These are phyloP conservation scores for Lagenidium sp. DNA, from an alignment of 352 stramenopile species.

Conservation along the genomic window DNA sequence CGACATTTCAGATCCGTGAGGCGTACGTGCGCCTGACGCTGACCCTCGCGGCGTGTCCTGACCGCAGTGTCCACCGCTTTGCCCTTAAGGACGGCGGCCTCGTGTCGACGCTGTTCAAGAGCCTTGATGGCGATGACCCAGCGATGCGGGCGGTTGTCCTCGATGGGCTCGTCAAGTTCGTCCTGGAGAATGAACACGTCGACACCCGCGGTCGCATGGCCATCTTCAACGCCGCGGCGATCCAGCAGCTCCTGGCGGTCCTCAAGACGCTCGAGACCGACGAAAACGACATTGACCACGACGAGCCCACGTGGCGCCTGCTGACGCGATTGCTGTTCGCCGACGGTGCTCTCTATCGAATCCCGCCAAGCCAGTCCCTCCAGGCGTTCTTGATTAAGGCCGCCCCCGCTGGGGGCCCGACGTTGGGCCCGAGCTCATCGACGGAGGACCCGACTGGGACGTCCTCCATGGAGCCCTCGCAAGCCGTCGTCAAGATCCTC, in stretches of 20 bases:
- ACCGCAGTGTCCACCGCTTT: constrained; percentile 77
- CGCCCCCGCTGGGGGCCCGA: no score
- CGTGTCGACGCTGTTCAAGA: constrained; percentile 61
- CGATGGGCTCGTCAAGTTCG: constrained; percentile 23
- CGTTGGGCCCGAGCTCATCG: background rate
- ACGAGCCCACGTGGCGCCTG: constrained; percentile 24
- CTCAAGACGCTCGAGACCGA: no score
- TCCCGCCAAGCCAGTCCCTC: constrained; percentile 25
- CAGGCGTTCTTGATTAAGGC: constrained; percentile 10
- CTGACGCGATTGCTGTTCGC: constrained; percentile 56
- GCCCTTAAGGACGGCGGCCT: constrained; percentile 66
- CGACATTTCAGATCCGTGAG: constrained; percentile 45
- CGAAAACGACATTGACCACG: constrained; percentile 33
- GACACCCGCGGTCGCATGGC: constrained; percentile 47
- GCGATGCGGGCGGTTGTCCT: constrained; percentile 44
- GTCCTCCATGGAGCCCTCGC: background rate
- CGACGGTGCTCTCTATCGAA: constrained; percentile 37
- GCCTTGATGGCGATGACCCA: constrained; percentile 59
- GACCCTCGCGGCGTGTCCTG: constrained; percentile 39
- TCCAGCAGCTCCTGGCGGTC: constrained; percentile 65
- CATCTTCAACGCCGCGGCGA: constrained; percentile 48
- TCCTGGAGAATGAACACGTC: constrained; percentile 42
- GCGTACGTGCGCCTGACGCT: constrained; percentile 62
- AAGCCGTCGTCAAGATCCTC: constrained; percentile 42
- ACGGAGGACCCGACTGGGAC: background rate